Percentiles rank a stretch among this genome's conserved stretches.
Evolutionary conservation across 768 basidiomycete species (phyloP).

Genomic region (Lentinula aciculospora): DNA sequence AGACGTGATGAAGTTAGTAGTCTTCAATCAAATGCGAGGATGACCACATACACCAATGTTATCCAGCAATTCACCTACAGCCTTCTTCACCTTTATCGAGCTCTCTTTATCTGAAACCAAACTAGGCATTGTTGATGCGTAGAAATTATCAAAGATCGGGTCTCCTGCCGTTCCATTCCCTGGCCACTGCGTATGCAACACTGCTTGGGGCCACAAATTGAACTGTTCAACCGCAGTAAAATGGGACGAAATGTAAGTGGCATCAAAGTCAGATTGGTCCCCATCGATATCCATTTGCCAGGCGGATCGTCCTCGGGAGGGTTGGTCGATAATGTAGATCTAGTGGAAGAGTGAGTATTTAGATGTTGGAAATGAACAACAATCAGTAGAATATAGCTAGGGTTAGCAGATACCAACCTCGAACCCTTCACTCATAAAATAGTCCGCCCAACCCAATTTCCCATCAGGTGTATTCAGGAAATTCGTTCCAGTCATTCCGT

Average conservation of each 20-base stretch:
- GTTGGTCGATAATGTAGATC: slow-evolving; percentile 37
- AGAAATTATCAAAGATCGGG: slow-evolving; percentile 25
- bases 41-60: slow-evolving; percentile 27
- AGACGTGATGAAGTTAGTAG: neutral
- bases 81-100: slow-evolving; percentile 23
- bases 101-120: slow-evolving; percentile 17
- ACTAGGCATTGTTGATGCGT: slow-evolving; percentile 16
- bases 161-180: slow-evolving; percentile 25
- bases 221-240: slow-evolving; percentile 27
- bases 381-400: neutral
- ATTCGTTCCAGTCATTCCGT: slow-evolving; percentile 47
- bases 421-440: slow-evolving; percentile 43
- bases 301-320: slow-evolving; percentile 28
- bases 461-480: slow-evolving; percentile 52
- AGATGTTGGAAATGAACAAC: neutral
- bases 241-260: slow-evolving; percentile 20
- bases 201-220: slow-evolving; percentile 30
- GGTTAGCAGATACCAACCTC: slow-evolving; percentile 26
- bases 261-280: slow-evolving; percentile 11
- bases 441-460: slow-evolving; percentile 52
- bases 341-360: slow-evolving; percentile 6
- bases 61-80: slow-evolving; percentile 26
- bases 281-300: slow-evolving; percentile 29
- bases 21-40: neutral
- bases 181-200: slow-evolving; percentile 27